Percentiles rank a stretch among this genome's conserved stretches.
Conservation (phyloP, 306 rosid species). For the Malus sieversii region DNA sequence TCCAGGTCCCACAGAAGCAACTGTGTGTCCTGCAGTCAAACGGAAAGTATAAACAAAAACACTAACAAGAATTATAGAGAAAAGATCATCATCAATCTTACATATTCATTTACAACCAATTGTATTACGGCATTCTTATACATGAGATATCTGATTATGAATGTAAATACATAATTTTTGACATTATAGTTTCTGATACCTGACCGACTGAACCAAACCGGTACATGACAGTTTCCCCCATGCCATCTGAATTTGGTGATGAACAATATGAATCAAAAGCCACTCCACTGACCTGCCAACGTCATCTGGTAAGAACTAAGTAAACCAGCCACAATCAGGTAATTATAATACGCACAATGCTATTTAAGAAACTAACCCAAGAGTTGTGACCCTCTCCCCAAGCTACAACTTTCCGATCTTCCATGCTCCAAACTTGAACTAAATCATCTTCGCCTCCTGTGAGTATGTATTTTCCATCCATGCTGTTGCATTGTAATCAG, state of each 20-base stretch:
- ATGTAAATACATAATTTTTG: not conserved
- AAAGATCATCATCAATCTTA: not conserved
- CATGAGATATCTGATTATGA: not conserved
- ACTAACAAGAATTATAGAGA: not conserved
- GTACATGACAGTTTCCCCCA: slow-evolving; percentile 62
- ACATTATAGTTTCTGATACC: slow-evolving; percentile 36
- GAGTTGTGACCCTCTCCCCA: slow-evolving; percentile 99
- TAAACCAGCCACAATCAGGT: not conserved
- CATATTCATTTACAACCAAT: not conserved
- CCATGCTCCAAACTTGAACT: slow-evolving; percentile 99
- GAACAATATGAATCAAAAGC: slow-evolving; percentile 96
- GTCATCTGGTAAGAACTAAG: slow-evolving; percentile 17
- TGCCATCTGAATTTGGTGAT: slow-evolving; percentile 73
- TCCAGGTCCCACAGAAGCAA: slow-evolving; percentile 91
- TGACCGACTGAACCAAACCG: slow-evolving; percentile 99
- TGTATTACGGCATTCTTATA: not conserved
- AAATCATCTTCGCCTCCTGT: slow-evolving; percentile 99
- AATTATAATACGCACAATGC: not conserved
- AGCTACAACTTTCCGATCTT: slow-evolving; percentile 94
- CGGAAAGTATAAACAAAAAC: not conserved
- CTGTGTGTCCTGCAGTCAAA: slow-evolving; percentile 69
- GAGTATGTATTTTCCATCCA: slow-evolving; percentile 90
- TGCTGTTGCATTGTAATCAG: slow-evolving; percentile 34
- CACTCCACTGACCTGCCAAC: slow-evolving; percentile 90
- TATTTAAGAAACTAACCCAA: slow-evolving; percentile 62